Evolutionary conservation across 1,284 basidiomycete species (phyloP), one percentile per base, ranked within the genome.

Genomic region (Crepidotus sp.): DNA sequence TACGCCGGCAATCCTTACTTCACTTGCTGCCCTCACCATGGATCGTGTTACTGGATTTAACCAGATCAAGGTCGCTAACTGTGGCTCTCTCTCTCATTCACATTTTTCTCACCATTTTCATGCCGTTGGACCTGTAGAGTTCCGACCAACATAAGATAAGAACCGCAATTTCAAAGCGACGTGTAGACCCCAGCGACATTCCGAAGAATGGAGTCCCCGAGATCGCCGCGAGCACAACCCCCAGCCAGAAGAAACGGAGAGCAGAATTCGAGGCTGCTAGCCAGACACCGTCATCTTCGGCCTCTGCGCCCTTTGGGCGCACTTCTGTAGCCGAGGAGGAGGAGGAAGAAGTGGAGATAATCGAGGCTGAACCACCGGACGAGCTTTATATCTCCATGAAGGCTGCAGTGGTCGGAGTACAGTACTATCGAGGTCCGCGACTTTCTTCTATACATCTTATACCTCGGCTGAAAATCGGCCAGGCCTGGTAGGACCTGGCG

Each of bases 401-500:
- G 8, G 74, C 81, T 0, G 79, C 73, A 37, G 76, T 89, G 11
- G 89, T 91, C 0, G 88, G 88, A 0, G 67, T 91, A 9, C 85
- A 88, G 57, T 87, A 92, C 58, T 92, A 92, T 56, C 68, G 68
- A 57, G 83, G 83, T 77, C 39, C 6, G 54, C 50, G 14, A 40
- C 24, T 3, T 26, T 24, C 25, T 30, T 15, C n/a, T n/a, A n/a
- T n/a, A 38, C 29, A 25, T 14, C 10, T 17, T n/a, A 4, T 25
- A 36, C 22, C 37, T 13, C 40, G 22, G 7, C 36, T 48, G 18
- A 17, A 27, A 30, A 41, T 44, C 29, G 46, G 30, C 42, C 45
- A 77, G 86, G 87, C 29, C 57, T 91, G 40, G 89, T 90, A 29
- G 85, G 80, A 3, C 60, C 72, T 1, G 84, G 81, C 34, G 87